Conservation (phyloP, 2,329 filamentous ascomycete species). For the Aspergillus chevalieri region DNA sequence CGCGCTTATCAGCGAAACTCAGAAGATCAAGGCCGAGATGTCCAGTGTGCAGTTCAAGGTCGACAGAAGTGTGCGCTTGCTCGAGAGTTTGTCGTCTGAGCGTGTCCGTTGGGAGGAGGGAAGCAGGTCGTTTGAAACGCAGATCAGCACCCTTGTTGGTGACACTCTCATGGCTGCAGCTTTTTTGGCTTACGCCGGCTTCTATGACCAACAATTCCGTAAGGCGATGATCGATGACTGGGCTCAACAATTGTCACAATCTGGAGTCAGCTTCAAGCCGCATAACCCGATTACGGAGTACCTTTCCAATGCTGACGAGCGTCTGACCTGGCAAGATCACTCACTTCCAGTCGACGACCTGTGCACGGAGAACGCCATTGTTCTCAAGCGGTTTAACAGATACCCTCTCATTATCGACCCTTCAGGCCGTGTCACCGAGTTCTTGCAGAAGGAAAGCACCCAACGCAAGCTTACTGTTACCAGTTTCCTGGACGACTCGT, state of each 20-base stretch:
- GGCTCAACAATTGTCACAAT: conserved; percentile 85
- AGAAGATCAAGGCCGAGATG: conserved; percentile 97
- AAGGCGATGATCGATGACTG: conserved; percentile 98
- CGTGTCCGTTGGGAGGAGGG: conserved; percentile 90
- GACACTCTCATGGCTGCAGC: conserved; percentile 95
- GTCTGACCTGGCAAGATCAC: conserved; percentile 91
- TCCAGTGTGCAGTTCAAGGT: conserved; percentile 95
- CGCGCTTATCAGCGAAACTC: conserved; percentile 89
- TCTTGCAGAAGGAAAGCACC: conserved; percentile 89
- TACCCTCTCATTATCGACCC: conserved; percentile 98
- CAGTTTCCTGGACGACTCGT: conserved; percentile 95
- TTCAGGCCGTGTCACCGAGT: conserved; percentile 88
- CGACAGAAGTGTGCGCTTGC: conserved; percentile 84
- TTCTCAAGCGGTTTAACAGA: conserved; percentile 94
- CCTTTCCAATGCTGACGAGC: conserved; percentile 90
- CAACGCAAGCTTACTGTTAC: conserved; percentile 91
- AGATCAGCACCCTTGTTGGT: conserved; percentile 92
- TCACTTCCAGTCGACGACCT: conserved; percentile 90
- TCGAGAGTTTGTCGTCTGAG: conserved; percentile 93
- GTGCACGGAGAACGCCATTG: conserved; percentile 97
- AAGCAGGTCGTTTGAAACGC: conserved; percentile 95
- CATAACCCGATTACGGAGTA: conserved; percentile 96
- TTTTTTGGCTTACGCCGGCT: conserved; percentile 91
- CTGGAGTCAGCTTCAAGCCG: conserved; percentile 87
- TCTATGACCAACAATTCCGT: conserved; percentile 96